These are phyloP conservation scores for Stylonectria norvegica DNA, from an alignment of 2,329 filamentous ascomycete genomes.

Conservation along the genomic window DNA sequence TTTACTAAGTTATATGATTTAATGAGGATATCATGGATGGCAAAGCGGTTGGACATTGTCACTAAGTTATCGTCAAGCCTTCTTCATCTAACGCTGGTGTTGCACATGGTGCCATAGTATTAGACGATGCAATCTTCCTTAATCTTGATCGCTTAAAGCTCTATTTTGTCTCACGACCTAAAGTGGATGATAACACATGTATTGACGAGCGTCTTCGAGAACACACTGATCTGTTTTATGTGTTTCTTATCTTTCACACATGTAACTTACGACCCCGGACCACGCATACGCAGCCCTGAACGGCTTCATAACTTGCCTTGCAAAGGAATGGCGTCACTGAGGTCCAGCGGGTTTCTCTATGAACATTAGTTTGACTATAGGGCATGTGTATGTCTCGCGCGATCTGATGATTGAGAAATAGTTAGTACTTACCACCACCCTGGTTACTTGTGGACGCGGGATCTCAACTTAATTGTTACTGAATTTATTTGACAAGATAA, in stretches of 20 bases:
- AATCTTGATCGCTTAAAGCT: constrained; percentile 31
- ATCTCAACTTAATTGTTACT: constrained; percentile 31
- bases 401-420: neutral
- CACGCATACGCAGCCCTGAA: constrained; percentile 39
- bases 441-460: constrained; percentile 16
- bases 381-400: constrained; percentile 37
- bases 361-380: constrained; percentile 37
- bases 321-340: constrained; percentile 22
- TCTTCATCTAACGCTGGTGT: constrained; percentile 40
- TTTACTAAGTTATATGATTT: neutral
- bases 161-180: constrained; percentile 30
- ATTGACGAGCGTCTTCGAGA: constrained; percentile 31
- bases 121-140: constrained; percentile 34
- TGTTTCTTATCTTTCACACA: constrained; percentile 37
- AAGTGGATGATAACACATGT: constrained; percentile 34
- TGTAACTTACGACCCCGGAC: constrained; percentile 36
- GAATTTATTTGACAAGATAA: constrained; percentile 9
- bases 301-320: constrained; percentile 34
- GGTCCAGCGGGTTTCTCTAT: constrained; percentile 38
- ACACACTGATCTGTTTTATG: constrained; percentile 40
- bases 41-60: constrained; percentile 4
- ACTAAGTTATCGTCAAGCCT: constrained; percentile 14
- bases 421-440: constrained; percentile 2
- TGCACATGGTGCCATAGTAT: constrained; percentile 43
- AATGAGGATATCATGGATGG: constrained; percentile 9